phyloP scores from a whole-genome alignment of 306 rosid species.

The Prunus mira region DNA sequence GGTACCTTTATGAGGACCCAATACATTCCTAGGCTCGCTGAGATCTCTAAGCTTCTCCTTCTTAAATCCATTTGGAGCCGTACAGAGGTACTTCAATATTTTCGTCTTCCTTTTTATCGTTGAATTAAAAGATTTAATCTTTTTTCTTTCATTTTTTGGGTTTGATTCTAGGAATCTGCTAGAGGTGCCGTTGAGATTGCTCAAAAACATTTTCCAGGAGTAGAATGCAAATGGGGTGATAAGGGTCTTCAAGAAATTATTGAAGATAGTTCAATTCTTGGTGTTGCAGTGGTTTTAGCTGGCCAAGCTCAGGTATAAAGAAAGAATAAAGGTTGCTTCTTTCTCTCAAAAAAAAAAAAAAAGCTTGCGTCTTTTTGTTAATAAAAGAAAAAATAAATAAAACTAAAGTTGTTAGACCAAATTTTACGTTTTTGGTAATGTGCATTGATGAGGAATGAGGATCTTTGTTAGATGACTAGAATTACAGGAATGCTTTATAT shows the following conservation, averaged over 20 bases:
- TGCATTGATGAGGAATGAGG: neutral
- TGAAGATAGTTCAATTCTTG: slow-evolving; percentile 56
- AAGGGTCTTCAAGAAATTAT: slow-evolving; percentile 62
- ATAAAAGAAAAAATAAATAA: neutral
- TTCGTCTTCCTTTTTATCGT: neutral
- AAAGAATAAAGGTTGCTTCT: neutral
- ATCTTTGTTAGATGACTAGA: neutral
- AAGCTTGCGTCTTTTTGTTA: neutral
- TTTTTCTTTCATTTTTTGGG: neutral
- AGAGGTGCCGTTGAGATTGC: slow-evolving; percentile 64
- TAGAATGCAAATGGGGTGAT: slow-evolving; percentile 76
- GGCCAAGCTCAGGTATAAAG: slow-evolving; percentile 77
- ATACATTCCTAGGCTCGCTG: slow-evolving; percentile 81
- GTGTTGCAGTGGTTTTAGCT: slow-evolving; percentile 91
- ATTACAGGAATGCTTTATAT: too few relatives aligned
- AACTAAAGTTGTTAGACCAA: neutral
- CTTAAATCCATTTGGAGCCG: slow-evolving; percentile 96
- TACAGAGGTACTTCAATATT: slow-evolving; percentile 38
- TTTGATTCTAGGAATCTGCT: slow-evolving; percentile 58
- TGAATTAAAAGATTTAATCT: neutral
- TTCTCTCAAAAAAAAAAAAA: neutral
- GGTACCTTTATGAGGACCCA: slow-evolving; percentile 77
- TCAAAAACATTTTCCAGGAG: slow-evolving; percentile 43
- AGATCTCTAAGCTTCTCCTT: slow-evolving; percentile 62
- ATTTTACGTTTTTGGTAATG: neutral